Base-by-base conservation (phyloP, 1,284 basidiomycete genomes). In the Polyporus tsugae region DNA sequence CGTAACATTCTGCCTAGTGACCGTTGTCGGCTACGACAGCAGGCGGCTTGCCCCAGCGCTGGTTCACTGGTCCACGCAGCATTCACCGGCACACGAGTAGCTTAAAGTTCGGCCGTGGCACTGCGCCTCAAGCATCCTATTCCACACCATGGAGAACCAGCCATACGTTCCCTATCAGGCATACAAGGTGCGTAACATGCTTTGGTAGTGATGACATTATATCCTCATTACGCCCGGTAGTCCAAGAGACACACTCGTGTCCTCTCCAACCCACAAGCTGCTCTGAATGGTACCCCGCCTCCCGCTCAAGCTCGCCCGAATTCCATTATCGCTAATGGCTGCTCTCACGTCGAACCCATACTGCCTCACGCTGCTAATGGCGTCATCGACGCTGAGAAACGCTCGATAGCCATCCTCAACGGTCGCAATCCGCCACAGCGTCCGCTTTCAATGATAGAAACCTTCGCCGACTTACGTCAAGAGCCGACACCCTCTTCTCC, bases 181-280 rank as follows among this genome's bases (percentile, higher is more conserved):
- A 4, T 93, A 93, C 82, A 89, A 82, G 82, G 91, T 90, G 65
- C 70, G 84, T 77, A 53, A 53, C 15, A 49, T 58, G 36, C 22
- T 57, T 42, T 13, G 1, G 19, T 25, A 62, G 10, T 67, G 49
- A 64, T 22, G 63, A 42, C 60, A 49, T 33, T 46, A 57, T 59
- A 60, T 60, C 49, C 70, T 70, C 52, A 70, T 70, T 9, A 65
- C 64, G 62, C 15, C 29, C 19, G 38, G 33, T 72, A 93, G 91
- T 87, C 91, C 13, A 93, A 93, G 80, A 84, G 91, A 61, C 91
- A 91, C 75, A 89, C 88, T 4, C 85, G 88, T 65, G 85, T 82
- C 39, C 70, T 81, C n/a, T 90, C 89, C 0, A 82, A 78, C 41
- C 73, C 75, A 60, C 77, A 77, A 71, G 65, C 78, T 67, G 68